A percentile compares a stretch with the other conserved stretches of the same genome.
These are phyloP conservation scores for Phylloboletellus chloephorus DNA, from an alignment of 1,284 basidiomycete species.

Conservation along the genomic window DNA sequence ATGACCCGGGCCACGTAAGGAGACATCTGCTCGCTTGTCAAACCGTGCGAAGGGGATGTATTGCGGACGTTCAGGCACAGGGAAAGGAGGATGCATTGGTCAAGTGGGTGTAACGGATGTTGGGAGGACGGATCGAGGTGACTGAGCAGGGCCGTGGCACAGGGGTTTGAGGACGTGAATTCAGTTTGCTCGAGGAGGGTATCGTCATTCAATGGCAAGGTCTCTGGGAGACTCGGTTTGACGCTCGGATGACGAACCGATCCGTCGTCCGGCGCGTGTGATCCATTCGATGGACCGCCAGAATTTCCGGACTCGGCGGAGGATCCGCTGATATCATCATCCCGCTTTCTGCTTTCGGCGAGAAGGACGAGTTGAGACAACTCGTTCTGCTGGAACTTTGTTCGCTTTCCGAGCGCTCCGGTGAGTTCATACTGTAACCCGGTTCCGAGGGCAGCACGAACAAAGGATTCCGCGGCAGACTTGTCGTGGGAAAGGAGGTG, in stretches of 20 bases:
- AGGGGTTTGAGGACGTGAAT: slow-evolving; percentile 69
- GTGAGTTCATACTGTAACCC: slow-evolving; percentile 88
- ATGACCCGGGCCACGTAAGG: slow-evolving; percentile 87
- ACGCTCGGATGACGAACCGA: slow-evolving; percentile 12
- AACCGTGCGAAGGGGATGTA: slow-evolving; percentile 78
- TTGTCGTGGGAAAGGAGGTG: slow-evolving; percentile 75
- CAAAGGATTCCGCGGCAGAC: slow-evolving; percentile 73
- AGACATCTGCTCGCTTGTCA: slow-evolving; percentile 85
- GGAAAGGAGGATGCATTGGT: slow-evolving; percentile 85
- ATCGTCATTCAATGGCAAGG: slow-evolving; percentile 88
- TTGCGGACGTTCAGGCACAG: slow-evolving; percentile 89
- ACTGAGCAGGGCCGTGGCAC: slow-evolving; percentile 41
- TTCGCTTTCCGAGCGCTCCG: slow-evolving; percentile 90
- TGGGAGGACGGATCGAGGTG: slow-evolving; percentile 82
- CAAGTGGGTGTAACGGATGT: slow-evolving; percentile 82
- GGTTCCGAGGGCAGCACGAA: slow-evolving; percentile 72
- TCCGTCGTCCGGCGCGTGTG: slow-evolving; percentile 11
- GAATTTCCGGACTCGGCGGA: slow-evolving; percentile 15
- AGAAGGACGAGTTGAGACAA: slow-evolving; percentile 91
- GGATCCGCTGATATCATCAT: slow-evolving; percentile 34
- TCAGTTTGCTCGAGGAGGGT: slow-evolving; percentile 92
- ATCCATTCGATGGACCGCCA: slow-evolving; percentile 17
- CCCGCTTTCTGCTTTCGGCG: slow-evolving; percentile 69
- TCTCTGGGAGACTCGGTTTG: slow-evolving; percentile 58
- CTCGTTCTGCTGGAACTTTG: slow-evolving; percentile 88